Conservation (phyloP, 192 early-diverging fungal species). For the Coemansia sp. region DNA sequence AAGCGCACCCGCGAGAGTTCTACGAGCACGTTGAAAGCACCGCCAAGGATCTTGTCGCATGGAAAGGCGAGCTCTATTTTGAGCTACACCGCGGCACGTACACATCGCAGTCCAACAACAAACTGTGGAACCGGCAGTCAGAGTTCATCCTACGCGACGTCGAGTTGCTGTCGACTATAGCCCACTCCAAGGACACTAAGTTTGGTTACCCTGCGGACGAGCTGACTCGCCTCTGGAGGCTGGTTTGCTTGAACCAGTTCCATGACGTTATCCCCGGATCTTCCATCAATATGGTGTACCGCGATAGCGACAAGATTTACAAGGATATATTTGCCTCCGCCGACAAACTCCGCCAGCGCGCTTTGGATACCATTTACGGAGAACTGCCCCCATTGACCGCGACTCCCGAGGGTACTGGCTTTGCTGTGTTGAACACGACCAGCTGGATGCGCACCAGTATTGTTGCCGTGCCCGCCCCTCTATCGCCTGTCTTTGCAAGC, state of each 20-base stretch:
- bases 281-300: constrained; percentile 85
- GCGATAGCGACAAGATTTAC: constrained; percentile 71
- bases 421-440: constrained; percentile 65
- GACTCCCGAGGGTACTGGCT: neutral
- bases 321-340: constrained; percentile 36
- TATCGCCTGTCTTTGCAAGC: neutral
- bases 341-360: constrained; percentile 46
- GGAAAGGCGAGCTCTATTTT: constrained; percentile 97
- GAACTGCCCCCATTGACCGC: neutral
- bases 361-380: constrained; percentile 47
- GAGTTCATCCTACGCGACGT: constrained; percentile 84
- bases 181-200: constrained; percentile 18
- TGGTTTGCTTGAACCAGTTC: constrained; percentile 91
- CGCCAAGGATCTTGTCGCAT: constrained; percentile 70
- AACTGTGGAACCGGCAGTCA: constrained; percentile 79
- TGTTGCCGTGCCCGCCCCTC: constrained; percentile 60
- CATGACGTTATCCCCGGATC: constrained; percentile 96
- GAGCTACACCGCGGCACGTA: constrained; percentile 98
- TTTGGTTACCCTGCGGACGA: constrained; percentile 71
- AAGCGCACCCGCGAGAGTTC: constrained; percentile 78
- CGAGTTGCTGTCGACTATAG: constrained; percentile 71
- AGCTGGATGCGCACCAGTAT: constrained; percentile 68
- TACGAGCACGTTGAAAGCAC: constrained; percentile 76
- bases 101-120: constrained; percentile 84
- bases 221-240: constrained; percentile 85